These are phyloP conservation scores for Colletotrichum tropicicola DNA, from an alignment of 2,329 filamentous ascomycete species.

Conservation along the genomic window DNA sequence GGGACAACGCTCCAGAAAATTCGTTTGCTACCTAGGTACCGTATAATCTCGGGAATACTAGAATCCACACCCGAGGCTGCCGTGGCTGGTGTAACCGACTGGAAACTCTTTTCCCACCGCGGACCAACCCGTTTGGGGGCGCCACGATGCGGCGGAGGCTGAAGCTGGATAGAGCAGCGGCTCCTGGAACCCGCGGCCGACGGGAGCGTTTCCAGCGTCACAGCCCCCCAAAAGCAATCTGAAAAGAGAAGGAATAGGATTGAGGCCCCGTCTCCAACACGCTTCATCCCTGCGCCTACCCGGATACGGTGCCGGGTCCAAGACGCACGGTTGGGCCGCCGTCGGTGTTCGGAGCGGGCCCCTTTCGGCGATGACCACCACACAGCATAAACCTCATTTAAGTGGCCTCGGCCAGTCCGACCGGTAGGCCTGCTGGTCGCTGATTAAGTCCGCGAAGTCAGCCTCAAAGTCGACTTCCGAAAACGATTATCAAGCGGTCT, in stretches of 20 bases:
- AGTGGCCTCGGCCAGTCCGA: slow-evolving; percentile 10
- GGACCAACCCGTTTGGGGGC: neutral
- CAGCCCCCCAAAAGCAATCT: neutral
- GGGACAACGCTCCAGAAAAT: neutral
- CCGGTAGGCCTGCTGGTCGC: neutral
- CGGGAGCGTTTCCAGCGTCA: neutral
- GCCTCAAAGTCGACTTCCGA: no score
- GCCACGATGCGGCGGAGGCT: neutral
- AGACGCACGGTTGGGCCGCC: slow-evolving; percentile 3
- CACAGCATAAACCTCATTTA: slow-evolving; percentile 22
- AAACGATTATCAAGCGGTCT: no score
- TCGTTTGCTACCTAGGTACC: no score
- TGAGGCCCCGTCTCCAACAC: neutral
- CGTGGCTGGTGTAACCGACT: no score
- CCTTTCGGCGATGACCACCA: neutral
- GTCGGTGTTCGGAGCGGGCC: slow-evolving; percentile 20
- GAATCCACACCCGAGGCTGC: no score
- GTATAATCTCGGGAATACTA: no score
- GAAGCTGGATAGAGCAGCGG: neutral
- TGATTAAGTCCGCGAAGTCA: no score
- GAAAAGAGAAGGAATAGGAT: neutral
- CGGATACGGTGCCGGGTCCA: slow-evolving; percentile 20
- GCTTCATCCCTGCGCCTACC: slow-evolving; percentile 9
- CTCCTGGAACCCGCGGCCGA: slow-evolving; percentile 19
- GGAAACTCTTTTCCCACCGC: no score